phyloP scores from a whole-genome alignment of 208 protist species.

The Trypanosoma brucei region DNA sequence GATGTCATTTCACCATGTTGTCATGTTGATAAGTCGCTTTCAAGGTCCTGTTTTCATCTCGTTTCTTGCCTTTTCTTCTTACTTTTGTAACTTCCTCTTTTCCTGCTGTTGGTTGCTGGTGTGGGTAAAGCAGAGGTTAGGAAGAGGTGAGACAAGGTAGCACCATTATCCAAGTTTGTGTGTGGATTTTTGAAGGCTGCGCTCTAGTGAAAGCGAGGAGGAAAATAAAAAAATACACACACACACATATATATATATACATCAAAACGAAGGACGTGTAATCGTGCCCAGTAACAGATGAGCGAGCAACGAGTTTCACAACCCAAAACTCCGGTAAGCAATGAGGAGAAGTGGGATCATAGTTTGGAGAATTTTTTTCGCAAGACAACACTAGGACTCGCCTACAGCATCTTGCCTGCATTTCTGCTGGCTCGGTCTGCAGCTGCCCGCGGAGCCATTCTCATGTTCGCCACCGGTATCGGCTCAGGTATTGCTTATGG shows the following conservation, averaged over 20 bases:
- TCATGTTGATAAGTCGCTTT: background rate
- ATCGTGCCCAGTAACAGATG: background rate
- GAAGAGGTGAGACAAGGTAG: too few species aligned
- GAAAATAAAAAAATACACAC: too few species aligned
- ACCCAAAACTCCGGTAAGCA: constrained; percentile 24
- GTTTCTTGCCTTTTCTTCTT: constrained; percentile 13
- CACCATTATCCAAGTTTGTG: too few species aligned
- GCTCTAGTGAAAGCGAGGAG: too few species aligned
- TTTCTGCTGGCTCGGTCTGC: constrained; percentile 72
- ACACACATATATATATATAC: too few species aligned
- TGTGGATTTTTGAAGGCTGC: too few species aligned
- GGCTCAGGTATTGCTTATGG: constrained; percentile 82
- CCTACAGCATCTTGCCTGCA: constrained; percentile 56
- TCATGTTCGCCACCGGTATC: constrained; percentile 67
- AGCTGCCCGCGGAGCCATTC: constrained; percentile 47
- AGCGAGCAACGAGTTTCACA: background rate
- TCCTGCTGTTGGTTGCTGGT: background rate
- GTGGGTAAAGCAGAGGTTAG: too few species aligned
- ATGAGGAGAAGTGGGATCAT: constrained; percentile 89
- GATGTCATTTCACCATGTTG: too few species aligned
- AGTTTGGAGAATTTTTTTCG: constrained; percentile 79
- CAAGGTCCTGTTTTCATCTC: background rate
- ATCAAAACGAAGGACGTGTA: too few species aligned
- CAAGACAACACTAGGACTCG: constrained; percentile 80
- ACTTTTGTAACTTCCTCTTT: background rate